A percentile compares a stretch with the other conserved stretches of the same genome.
Evolutionary conservation across 257 asterid species (phyloP).

Genomic region (Solanum gandarillasii): DNA sequence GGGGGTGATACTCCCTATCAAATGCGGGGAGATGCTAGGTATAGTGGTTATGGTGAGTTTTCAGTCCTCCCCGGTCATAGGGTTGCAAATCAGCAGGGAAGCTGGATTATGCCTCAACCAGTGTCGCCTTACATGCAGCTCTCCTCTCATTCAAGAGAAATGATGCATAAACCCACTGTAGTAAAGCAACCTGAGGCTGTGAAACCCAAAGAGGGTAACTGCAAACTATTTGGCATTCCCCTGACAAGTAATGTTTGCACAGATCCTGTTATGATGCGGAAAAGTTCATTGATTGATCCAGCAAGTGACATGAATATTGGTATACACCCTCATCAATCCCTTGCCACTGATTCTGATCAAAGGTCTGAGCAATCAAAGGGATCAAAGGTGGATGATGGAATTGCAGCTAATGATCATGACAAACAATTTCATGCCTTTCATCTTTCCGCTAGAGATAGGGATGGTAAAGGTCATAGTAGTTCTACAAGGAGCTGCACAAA

Average conservation of each 20-base stretch:
- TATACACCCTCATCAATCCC: slow-evolving; percentile 26
- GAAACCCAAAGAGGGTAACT: slow-evolving; percentile 55
- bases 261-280: slow-evolving; percentile 29
- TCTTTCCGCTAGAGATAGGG: slow-evolving; percentile 37
- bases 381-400: slow-evolving; percentile 40
- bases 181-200: slow-evolving; percentile 27
- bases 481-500: slow-evolving; percentile 93
- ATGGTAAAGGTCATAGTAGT: slow-evolving; percentile 44
- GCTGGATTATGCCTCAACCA: slow-evolving; percentile 79
- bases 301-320: slow-evolving; percentile 16
- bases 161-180: slow-evolving; percentile 28
- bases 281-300: slow-evolving; percentile 20
- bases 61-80: slow-evolving; percentile 36
- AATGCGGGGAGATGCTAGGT: slow-evolving; percentile 37
- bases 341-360: slow-evolving; percentile 37
- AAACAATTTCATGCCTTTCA: slow-evolving; percentile 32
- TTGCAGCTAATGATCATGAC: slow-evolving; percentile 42
- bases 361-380: slow-evolving; percentile 49
- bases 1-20: slow-evolving; percentile 31
- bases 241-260: slow-evolving; percentile 34
- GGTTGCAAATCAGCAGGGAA: slow-evolving; percentile 43
- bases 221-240: slow-evolving; percentile 80
- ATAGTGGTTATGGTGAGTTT: slow-evolving; percentile 37
- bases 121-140: slow-evolving; percentile 46
- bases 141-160: slow-evolving; percentile 48